Percentiles rank a stretch among this genome's conserved stretches.
phyloP scores from a whole-genome alignment of 306 rosid species.

The Sesbania bispinosa region DNA sequence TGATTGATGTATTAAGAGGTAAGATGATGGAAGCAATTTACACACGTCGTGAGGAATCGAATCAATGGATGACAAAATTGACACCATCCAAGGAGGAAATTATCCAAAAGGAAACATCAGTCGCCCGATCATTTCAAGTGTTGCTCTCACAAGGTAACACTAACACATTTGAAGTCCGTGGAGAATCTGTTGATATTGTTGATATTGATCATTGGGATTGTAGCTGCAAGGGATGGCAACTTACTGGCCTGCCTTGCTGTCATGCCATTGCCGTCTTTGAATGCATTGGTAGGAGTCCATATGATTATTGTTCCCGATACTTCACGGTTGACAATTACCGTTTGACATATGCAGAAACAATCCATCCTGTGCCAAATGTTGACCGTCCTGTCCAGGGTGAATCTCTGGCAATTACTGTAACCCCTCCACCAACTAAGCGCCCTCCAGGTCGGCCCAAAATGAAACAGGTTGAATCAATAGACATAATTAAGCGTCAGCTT shows the following conservation, averaged over 20 bases:
- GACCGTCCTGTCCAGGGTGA: constrained; percentile 56
- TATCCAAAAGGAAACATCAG: constrained; percentile 56
- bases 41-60: constrained; percentile 56
- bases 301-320: constrained; percentile 82
- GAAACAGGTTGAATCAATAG: constrained; percentile 63
- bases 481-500: constrained; percentile 82
- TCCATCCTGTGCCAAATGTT: constrained; percentile 72
- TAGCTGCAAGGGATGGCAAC: constrained; percentile 89
- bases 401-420: constrained; percentile 46
- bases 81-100: constrained; percentile 80
- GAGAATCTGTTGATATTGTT: constrained; percentile 69
- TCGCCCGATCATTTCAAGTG: constrained; percentile 63
- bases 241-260: constrained; percentile 85
- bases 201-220: constrained; percentile 85
- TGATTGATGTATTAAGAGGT: constrained; percentile 78
- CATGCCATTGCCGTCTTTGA: constrained; percentile 82
- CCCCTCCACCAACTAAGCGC: constrained; percentile 93
- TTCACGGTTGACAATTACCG: constrained; percentile 67
- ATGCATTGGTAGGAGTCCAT: constrained; percentile 58
- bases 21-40: constrained; percentile 84
- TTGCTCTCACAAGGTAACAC: constrained; percentile 48
- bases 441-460: constrained; percentile 91
- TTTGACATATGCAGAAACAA: constrained; percentile 68
- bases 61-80: constrained; percentile 74
- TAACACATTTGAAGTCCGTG: constrained; percentile 76